Conservation (phyloP, 2,329 filamentous ascomycete species). For the Coleophoma eucalyptorum region DNA sequence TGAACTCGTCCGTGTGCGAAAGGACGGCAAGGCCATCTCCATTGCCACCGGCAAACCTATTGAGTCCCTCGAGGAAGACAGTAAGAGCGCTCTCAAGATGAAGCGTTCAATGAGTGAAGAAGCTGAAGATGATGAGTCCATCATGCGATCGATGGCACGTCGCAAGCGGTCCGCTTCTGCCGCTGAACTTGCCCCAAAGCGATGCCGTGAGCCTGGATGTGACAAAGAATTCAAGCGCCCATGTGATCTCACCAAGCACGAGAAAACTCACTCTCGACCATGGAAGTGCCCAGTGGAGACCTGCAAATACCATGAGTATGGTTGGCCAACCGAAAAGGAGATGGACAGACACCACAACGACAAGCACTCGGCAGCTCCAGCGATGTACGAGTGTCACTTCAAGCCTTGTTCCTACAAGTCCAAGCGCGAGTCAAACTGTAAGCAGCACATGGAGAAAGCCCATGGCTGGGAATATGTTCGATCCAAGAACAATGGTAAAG, state of each 20-base stretch:
- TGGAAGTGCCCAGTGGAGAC: slow-evolving; percentile 83
- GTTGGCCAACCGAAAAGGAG: slow-evolving; percentile 98
- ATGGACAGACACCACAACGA: slow-evolving; percentile 95
- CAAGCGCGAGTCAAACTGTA: slow-evolving; percentile 95
- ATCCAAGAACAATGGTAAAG: slow-evolving; percentile 85
- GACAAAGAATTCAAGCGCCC: slow-evolving; percentile 92
- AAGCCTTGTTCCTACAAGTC: slow-evolving; percentile 87
- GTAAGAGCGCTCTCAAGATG: slow-evolving; percentile 46
- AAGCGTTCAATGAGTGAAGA: slow-evolving; percentile 67
- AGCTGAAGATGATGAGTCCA: slow-evolving; percentile 74
- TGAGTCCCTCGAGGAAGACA: slow-evolving; percentile 48
- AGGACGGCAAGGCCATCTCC: slow-evolving; percentile 76
- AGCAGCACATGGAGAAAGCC: slow-evolving; percentile 98
- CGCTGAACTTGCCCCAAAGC: slow-evolving; percentile 76
- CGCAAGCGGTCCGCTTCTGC: slow-evolving; percentile 89
- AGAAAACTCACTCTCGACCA: slow-evolving; percentile 94
- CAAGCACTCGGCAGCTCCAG: slow-evolving; percentile 79
- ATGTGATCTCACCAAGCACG: slow-evolving; percentile 97
- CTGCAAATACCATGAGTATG: slow-evolving; percentile 87
- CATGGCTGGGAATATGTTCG: slow-evolving; percentile 89
- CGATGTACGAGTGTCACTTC: slow-evolving; percentile 80
- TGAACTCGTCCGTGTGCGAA: slow-evolving; percentile 78
- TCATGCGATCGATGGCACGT: slow-evolving; percentile 89
- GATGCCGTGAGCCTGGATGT: slow-evolving; percentile 72
- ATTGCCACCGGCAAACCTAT: slow-evolving; percentile 67